Evolutionary conservation across 75 land plant genomes (phyloP), one percentile per base, ranked within the genome.

Genomic region (Picea glauca): DNA sequence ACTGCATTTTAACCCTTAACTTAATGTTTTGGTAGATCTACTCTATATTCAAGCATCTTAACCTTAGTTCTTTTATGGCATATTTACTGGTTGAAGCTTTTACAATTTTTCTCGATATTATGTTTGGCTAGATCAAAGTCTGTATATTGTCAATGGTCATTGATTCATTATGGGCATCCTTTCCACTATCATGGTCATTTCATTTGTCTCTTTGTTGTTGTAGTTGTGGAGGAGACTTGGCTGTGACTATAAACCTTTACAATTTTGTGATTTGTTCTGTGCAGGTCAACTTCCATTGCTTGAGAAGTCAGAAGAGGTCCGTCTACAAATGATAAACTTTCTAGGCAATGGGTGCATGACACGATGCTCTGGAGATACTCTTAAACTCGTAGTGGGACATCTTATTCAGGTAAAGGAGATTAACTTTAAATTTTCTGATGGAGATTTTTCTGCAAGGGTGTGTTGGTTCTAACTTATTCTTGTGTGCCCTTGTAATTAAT

Each of bases 281-380:
- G 46, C 80, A 84, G 86, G 86, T 40, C 84, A 84, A 46, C 31
- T 81, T 58, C 84, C 86, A 62, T 75, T 84, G n/a, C 26, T 84
- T 12, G 84, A 84, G 67, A 78, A 77, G 5, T 84, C 86, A 12
- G 84, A 84, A 72, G 84, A 84, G 80, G 56, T 81, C 3, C 80
- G 84, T 18, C 85, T 84, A 58, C 63, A 60, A 66, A 70, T 84
- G 20, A 30, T 84, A 31, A 63, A 78, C 7, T 74, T 84, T 31
- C 57, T 83, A 43, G 58, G 21, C 46, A 78, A 26, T 32, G 33
- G 57, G 33, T 61, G 83, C 64, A 58, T 77, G 60, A 35, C 18
- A 5, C 60, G 60, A 62, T 84, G 85, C 84, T 82, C 84, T 21
- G 78, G 38, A 59, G 62, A 62, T 61, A 57, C 78, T 21, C 40